Base-by-base conservation (phyloP, 2,329 filamentous ascomycete genomes). In the Capronia americana region DNA sequence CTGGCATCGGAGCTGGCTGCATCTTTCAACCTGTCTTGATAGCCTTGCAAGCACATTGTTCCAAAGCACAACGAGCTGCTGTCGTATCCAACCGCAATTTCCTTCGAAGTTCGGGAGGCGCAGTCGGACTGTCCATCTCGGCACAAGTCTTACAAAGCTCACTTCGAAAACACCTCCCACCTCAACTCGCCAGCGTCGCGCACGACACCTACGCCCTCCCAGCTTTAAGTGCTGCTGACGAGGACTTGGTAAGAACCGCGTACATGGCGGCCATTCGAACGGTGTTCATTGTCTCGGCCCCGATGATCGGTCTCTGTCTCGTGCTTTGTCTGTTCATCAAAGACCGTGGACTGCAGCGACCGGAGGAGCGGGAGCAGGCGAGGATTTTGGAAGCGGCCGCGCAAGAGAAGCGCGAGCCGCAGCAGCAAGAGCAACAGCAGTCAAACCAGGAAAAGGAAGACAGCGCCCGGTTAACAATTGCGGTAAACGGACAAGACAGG, bases 11-110 rank as follows among this genome's bases (percentile, higher is more conserved):
- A 14, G 77, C 87, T 0, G 88, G 87, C 1, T 81, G 79, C 65
- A 78, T 80, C 8, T 84, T 85, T 68, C 83, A 85, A 66, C 83
- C 83, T 3, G 83, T 80, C 0, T 78, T 89, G 0, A 81, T 88
- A 4, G 87, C 86, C 1, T 74, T 86, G 14, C 86, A 88, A 73
- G 85, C 86, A 0, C 85, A 88, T 73, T 83, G 81, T 24, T 78
- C 80, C 0, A 86, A 86, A 72, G 76, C 82, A 0, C 83, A 88
- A 51, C 81, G 87, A 23, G 87, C 88, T 0, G 84, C 89, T 1
- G 83, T 88, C 23, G 89, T 88, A 41, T 86, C 85, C 2, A 84
- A 85, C 59, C 81, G 87, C 0, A 90, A 90, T 70, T 89, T 89
- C 73, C 80, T 88, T 66, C 83, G 88, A 7, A 84, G 83, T 55